Conservation (phyloP, 352 stramenopile genomes). For the Pythium rishiriense region DNA sequence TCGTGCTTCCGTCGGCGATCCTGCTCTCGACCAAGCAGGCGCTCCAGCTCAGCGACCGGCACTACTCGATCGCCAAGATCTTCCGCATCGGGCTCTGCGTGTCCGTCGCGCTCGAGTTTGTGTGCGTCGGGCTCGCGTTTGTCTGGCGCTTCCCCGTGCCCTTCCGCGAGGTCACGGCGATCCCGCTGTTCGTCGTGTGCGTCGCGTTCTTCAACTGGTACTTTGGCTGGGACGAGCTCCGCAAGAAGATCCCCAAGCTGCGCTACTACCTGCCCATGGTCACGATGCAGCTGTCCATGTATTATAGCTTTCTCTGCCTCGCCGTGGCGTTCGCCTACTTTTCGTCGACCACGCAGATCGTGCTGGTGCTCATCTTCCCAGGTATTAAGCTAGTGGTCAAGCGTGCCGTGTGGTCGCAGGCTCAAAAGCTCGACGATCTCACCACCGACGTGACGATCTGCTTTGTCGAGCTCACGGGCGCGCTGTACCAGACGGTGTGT, state of each 20-base stretch:
- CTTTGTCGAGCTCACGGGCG: slow-evolving; percentile 36
- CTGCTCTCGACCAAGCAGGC: slow-evolving; percentile 9
- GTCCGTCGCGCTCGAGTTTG: background rate
- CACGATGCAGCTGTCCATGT: slow-evolving; percentile 11
- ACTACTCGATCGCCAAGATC: slow-evolving; percentile 15
- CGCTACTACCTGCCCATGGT: slow-evolving; percentile 20
- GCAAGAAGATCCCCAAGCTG: slow-evolving; percentile 8
- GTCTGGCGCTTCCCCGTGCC: slow-evolving; percentile 24
- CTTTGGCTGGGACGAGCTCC: slow-evolving; percentile 14
- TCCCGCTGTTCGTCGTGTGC: slow-evolving; percentile 4
- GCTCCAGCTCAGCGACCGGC: slow-evolving; percentile 10
- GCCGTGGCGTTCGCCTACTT: slow-evolving; percentile 28
- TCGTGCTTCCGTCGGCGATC: slow-evolving; percentile 1
- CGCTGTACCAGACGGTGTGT: slow-evolving; percentile 36
- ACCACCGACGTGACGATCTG: slow-evolving; percentile 45
- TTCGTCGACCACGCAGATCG: slow-evolving; percentile 27
- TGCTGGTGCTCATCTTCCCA: slow-evolving; percentile 30
- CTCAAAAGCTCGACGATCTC: slow-evolving; percentile 37
- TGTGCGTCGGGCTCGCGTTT: slow-evolving; percentile 15
- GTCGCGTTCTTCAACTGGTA: slow-evolving; percentile 15
- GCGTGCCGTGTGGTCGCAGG: slow-evolving; percentile 29
- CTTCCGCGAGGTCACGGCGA: slow-evolving; percentile 14
- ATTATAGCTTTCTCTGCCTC: slow-evolving; percentile 29
- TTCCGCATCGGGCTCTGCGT: slow-evolving; percentile 7
- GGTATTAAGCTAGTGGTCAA: slow-evolving; percentile 30